Conservation (phyloP, 2,329 filamentous ascomycete species). For the Monilinia laxa region DNA sequence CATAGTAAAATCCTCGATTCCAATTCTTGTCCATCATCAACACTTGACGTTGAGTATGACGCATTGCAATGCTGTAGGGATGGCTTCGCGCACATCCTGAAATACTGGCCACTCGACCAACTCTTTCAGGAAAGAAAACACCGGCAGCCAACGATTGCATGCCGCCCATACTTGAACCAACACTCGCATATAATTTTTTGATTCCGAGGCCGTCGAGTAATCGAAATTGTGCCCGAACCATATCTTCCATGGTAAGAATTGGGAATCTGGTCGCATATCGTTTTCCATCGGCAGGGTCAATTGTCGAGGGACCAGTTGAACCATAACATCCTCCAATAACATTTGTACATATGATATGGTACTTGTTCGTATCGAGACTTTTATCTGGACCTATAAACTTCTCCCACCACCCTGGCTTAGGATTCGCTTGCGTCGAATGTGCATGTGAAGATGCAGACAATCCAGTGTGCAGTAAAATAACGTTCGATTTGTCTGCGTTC, state of each 20-base stretch:
- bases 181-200: slow-evolving; percentile 79
- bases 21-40: slow-evolving; percentile 99
- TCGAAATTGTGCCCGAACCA: slow-evolving; percentile 93
- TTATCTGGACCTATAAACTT: slow-evolving; percentile 90
- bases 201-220: slow-evolving; percentile 80
- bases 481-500: slow-evolving; percentile 80
- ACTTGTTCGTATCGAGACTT: slow-evolving; percentile 85
- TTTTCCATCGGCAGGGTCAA: slow-evolving; percentile 84
- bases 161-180: slow-evolving; percentile 95
- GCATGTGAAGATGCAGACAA: slow-evolving; percentile 97
- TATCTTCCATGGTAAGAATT: slow-evolving; percentile 93
- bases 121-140: slow-evolving; percentile 76
- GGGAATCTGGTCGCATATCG: slow-evolving; percentile 93
- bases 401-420: slow-evolving; percentile 97
- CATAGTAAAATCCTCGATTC: slow-evolving; percentile 94
- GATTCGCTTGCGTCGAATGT: slow-evolving; percentile 82
- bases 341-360: slow-evolving; percentile 94
- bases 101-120: slow-evolving; percentile 81
- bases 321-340: slow-evolving; percentile 95
- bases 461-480: slow-evolving; percentile 88
- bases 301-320: slow-evolving; percentile 81
- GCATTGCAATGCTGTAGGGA: slow-evolving; percentile 98
- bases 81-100: slow-evolving; percentile 92
- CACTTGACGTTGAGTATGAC: slow-evolving; percentile 94
- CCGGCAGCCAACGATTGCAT: slow-evolving; percentile 95